phyloP scores from a whole-genome alignment of 2,329 filamentous ascomycete genomes.

The Hypoxylon sp. region DNA sequence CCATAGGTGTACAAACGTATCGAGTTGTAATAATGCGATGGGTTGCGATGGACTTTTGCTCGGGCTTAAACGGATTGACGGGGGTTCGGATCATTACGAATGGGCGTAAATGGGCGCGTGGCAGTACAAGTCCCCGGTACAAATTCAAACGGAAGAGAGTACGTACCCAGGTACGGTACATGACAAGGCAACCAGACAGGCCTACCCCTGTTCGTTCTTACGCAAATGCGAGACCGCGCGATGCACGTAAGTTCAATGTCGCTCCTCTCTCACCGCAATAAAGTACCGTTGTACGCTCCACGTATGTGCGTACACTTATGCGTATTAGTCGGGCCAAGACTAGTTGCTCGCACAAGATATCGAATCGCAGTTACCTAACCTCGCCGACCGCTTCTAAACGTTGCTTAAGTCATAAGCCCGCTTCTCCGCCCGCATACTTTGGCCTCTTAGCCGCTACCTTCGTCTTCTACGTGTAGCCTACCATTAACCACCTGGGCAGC shows the following conservation, averaged over 20 bases:
- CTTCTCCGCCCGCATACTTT: constrained; percentile 28
- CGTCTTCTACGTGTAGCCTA: constrained; percentile 25
- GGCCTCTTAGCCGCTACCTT: constrained; percentile 37
- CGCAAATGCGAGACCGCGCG: constrained; percentile 43
- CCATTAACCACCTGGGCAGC: background rate
- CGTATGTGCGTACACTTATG: constrained; percentile 29
- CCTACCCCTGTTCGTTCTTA: constrained; percentile 35
- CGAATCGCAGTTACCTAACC: constrained; percentile 39
- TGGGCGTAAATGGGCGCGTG: constrained; percentile 49
- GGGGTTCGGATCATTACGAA: constrained; percentile 44
- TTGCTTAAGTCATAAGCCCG: constrained; percentile 52
- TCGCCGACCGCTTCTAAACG: constrained; percentile 42
- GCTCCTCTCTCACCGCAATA: constrained; percentile 44
- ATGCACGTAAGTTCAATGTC: constrained; percentile 41
- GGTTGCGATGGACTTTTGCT: constrained; percentile 46
- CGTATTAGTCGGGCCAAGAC: constrained; percentile 25
- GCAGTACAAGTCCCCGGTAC: constrained; percentile 33
- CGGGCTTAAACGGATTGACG: constrained; percentile 51
- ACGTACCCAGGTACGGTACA: constrained; percentile 27
- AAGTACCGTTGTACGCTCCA: constrained; percentile 33
- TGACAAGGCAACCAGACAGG: constrained; percentile 30
- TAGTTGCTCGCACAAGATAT: constrained; percentile 35
- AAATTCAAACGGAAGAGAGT: constrained; percentile 4
- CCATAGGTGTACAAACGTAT: constrained; percentile 22
- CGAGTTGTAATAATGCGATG: constrained; percentile 41